These are phyloP conservation scores for Phytophthora quininea DNA, from an alignment of 352 stramenopile species.

Conservation along the genomic window DNA sequence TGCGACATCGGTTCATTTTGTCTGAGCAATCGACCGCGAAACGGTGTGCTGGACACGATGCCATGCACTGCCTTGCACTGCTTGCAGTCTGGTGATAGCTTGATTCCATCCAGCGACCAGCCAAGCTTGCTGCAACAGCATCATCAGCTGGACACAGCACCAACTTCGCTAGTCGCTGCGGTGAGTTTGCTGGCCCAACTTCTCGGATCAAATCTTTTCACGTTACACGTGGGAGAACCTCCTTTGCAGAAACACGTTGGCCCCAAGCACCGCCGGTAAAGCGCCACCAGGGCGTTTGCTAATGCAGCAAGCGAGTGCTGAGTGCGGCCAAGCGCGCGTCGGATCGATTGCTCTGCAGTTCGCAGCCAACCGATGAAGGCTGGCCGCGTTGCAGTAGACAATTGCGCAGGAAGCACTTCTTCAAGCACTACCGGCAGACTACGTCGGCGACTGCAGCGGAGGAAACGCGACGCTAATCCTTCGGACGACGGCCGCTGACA, in stretches of 20 bases:
- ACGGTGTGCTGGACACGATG: neutral
- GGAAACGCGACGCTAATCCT: no score
- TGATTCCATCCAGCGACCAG: neutral
- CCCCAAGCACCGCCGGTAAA: neutral
- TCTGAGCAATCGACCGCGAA: neutral
- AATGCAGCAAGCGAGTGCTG: neutral
- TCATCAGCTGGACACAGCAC: neutral
- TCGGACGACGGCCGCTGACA: neutral
- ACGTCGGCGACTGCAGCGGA: no score
- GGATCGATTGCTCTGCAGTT: no score
- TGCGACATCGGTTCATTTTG: neutral
- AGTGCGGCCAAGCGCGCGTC: no score
- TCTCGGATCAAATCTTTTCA: no score
- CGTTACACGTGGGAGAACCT: no score
- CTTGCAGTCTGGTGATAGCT: neutral
- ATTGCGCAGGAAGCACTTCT: no score
- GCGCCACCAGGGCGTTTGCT: neutral
- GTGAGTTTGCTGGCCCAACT: neutral
- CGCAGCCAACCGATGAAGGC: no score
- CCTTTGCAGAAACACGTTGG: no score
- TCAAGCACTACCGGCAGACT: no score
- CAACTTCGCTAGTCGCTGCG: neutral
- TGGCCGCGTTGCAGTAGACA: no score
- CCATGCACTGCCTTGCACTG: neutral
- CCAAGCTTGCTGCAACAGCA: neutral